Conservation (phyloP, 2,329 filamentous ascomycete species). For the Pseudogymnoascus sp. region DNA sequence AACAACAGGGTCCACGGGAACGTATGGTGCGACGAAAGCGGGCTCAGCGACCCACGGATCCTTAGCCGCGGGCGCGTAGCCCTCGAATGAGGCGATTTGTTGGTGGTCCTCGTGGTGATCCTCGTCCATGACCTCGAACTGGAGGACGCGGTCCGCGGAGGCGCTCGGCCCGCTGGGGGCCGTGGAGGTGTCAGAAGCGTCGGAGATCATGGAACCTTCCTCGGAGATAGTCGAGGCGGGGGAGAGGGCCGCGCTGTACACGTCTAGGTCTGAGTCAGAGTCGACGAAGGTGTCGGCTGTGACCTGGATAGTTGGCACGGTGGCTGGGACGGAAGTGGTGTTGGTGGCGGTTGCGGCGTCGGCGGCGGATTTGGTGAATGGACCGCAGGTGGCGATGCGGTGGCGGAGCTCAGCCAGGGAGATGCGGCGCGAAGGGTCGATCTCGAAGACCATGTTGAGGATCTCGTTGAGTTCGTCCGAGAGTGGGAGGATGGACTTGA, state of each 20-base stretch:
- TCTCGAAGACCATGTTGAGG: constrained; percentile 78
- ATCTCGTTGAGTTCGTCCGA: constrained; percentile 86
- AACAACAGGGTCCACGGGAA: constrained; percentile 19
- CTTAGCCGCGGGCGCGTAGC: constrained; percentile 7
- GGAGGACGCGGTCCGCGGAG: constrained; percentile 18
- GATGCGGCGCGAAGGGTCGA: constrained; percentile 76
- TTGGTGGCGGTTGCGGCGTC: constrained; percentile 13
- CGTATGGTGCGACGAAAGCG: constrained; percentile 13
- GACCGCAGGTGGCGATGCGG: constrained; percentile 63
- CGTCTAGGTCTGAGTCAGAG: constrained; percentile 35
- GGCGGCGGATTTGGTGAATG: constrained; percentile 21
- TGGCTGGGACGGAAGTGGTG: constrained; percentile 10
- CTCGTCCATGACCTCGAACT: constrained; percentile 12
- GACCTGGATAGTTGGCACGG: constrained; percentile 15
- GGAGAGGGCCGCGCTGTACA: constrained; percentile 41
- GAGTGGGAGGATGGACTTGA: constrained; percentile 87
- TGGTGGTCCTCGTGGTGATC: background rate
- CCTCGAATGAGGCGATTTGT: constrained; percentile 2
- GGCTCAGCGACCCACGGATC: constrained; percentile 10
- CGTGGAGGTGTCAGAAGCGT: constrained; percentile 21
- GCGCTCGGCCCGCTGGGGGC: constrained; percentile 20
- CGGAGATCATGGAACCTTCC: constrained; percentile 48
- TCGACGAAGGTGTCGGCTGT: constrained; percentile 11
- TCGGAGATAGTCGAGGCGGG: constrained; percentile 46
- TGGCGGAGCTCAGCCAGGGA: constrained; percentile 71